These are phyloP conservation scores for Fragaria ananassa DNA, from an alignment of 306 rosid genomes.

Conservation along the genomic window DNA sequence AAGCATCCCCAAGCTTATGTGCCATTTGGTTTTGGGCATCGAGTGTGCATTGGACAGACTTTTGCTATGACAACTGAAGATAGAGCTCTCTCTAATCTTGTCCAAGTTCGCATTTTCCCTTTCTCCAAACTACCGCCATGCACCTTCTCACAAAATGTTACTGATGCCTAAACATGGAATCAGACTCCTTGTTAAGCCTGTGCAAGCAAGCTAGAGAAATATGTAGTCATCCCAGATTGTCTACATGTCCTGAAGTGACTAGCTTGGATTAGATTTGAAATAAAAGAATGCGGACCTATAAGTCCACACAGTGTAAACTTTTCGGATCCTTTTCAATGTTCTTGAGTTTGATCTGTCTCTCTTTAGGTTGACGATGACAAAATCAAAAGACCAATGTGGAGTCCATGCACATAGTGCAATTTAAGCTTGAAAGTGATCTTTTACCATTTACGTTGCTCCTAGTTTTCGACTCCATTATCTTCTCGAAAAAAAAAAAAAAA, in stretches of 20 bases:
- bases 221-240: not conserved
- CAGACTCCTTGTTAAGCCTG: not conserved
- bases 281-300: not conserved
- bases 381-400: too few relatives aligned
- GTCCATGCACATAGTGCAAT: too few relatives aligned
- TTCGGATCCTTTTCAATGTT: too few relatives aligned
- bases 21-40: conserved; percentile 17
- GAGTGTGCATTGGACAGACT: conserved; percentile 12
- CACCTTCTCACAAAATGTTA: not conserved
- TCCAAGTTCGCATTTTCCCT: conserved; percentile 7
- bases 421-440: too few relatives aligned
- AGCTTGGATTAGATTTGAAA: not conserved
- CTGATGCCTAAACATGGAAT: conserved; percentile 12
- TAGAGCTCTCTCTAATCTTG: conserved; percentile 9
- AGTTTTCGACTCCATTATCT: too few relatives aligned
- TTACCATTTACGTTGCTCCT: too few relatives aligned
- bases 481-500: too few relatives aligned
- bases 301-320: too few relatives aligned
- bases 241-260: not conserved
- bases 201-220: not conserved
- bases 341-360: too few relatives aligned
- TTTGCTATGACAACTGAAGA: conserved; percentile 14
- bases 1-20: conserved; percentile 14
- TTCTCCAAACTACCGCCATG: conserved; percentile 16
- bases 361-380: too few relatives aligned